Base-by-base conservation (phyloP, 2,329 filamentous ascomycete species). In the Periglandula ipomoeae region DNA sequence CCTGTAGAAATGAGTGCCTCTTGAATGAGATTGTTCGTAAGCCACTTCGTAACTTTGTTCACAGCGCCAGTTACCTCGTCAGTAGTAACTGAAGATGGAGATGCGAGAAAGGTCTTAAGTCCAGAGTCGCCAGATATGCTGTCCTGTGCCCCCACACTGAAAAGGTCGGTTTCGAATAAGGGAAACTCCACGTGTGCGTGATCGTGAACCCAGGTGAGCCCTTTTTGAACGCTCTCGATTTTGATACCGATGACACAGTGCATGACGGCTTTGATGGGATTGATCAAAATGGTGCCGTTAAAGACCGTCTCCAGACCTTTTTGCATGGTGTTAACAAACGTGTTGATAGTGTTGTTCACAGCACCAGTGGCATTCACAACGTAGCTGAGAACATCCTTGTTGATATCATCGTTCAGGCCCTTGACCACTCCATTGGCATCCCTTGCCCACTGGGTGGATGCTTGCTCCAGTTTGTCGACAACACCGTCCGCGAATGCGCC, bases 201-300 rank as follows among this genome's bases (percentile, higher is more conserved):
- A 56, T 97, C 84, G 59, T 87, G 80, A 10, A 95, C 86, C 91
- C 91, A 98, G 1, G 87, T 95, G n/a, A 97, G 75, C 11, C 86
- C 93, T 61, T 86, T 84, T 64, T 97, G 81, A 55, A 98, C 81
- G 20, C 82, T 79, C 56, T 87, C 81, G 53, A 97, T 76, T 71
- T 97, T 97, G 60, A 95, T 75, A 7, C 84, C 81, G 55, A 97
- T 81, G n/a, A 97, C 74, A 61, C 93, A 97, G 61, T 87, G 79
- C 53, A 96, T 76, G 30, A 96, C 81, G 39, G 87, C 84, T 59
- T 81, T 75, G 59, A 95, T 83, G 0, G 89, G 87, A 24, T 84
- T 79, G 55, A 89, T 78, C 39, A 95, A 82, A 38, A 90, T 69
- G 0, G 91, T 96, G 42, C 81, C 83, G 45, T 88, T 87, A 63